Evolutionary conservation across 345 rosid species (phyloP), one percentile per base, ranked within the genome.

Genomic region (Zanthoxylum bungeanum): DNA sequence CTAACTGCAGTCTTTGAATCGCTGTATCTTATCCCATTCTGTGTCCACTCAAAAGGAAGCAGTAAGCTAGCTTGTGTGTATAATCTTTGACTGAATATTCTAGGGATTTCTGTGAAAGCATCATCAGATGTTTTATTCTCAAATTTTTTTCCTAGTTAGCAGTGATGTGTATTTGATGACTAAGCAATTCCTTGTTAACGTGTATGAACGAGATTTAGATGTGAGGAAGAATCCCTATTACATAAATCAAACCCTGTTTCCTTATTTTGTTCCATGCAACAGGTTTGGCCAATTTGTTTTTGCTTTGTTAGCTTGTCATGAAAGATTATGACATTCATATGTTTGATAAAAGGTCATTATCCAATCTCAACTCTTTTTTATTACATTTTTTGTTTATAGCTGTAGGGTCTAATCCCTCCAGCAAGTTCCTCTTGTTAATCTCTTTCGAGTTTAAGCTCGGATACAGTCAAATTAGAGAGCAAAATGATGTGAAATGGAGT

Each of bases 401-500:
- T n/a, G n/a, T n/a, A n/a, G n/a, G n/a, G 9, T 22, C 22, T 2
- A 16, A 17, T 28, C 5, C 2, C 19, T 44, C n/a, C n/a, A n/a
- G n/a, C 49, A 14, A 6, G 49, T 19, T n/a, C n/a, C n/a, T n/a
- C n/a, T n/a, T n/a, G n/a, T n/a, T n/a, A n/a, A n/a, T n/a, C n/a
- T n/a, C n/a, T n/a, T n/a, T n/a, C 22, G 10, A 58, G 49, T 58
- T 11, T 37, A 58, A 11, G 22, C 39, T 28, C 37, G 10, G 5
- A 57, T 22, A 17, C 2, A 14, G 16, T 44, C 55, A 49, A 66
- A 52, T 60, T 52, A 58, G 53, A 70, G 68, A 70, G 64, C 31
- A 65, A 68, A 30, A 84, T 72, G 86, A 72, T 82, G 85, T 69
- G 82, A 36, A 79, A 72, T 77, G 92, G 87, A 64, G 82, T 76